Evolutionary conservation across 805 yeast species (phyloP), one percentile per base, ranked within the genome.

Genomic region (Pichia phayaonensis): DNA sequence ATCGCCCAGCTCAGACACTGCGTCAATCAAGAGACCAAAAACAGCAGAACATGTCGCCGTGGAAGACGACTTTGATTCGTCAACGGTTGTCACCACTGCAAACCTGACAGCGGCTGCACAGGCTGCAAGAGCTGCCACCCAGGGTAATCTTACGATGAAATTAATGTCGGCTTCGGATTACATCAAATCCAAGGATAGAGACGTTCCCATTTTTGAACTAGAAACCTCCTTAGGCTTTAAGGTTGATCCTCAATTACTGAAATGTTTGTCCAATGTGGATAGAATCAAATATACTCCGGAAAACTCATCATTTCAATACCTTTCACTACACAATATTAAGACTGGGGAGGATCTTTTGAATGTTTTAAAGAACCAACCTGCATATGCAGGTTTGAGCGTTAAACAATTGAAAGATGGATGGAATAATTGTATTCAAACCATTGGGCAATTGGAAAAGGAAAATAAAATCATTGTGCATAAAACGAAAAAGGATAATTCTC

Each of bases 401-500:
- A 87, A 85, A 59, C 76, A 74, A 48, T 67, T 82, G 46, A 81
- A 81, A 60, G 97, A 89, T 61, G 99, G 99, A 23, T 94, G 99
- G 99, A 79, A 86, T 47, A 92, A 90, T 16, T 92, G 97, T 65
- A 67, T 84, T 39, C 82, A 80, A 6, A 84, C 94, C 0, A 81
- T 94, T 24, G 81, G 83, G 45, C 83, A 85, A 58, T 71, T 94
- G 29, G 99, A 94, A 62, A 74, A 75, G 49, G 84, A 84, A 50
- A 78, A 84, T 51, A 84, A 86, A 60, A 80, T 92, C 38, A 72
- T 94, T 31, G 97, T 94, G 1, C 72, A 88, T 59, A 77, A 96
- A 51, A 90, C 95, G 26, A 90, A 92, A 62, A 95, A 94, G 72
- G 99, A 94, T 59, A 88, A 86, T 61, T 73, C 90, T 1, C 97